Percentiles rank a stretch among this genome's conserved stretches.
Evolutionary conservation across 306 rosid species (phyloP).

Genomic region (Begonia loranthoides): DNA sequence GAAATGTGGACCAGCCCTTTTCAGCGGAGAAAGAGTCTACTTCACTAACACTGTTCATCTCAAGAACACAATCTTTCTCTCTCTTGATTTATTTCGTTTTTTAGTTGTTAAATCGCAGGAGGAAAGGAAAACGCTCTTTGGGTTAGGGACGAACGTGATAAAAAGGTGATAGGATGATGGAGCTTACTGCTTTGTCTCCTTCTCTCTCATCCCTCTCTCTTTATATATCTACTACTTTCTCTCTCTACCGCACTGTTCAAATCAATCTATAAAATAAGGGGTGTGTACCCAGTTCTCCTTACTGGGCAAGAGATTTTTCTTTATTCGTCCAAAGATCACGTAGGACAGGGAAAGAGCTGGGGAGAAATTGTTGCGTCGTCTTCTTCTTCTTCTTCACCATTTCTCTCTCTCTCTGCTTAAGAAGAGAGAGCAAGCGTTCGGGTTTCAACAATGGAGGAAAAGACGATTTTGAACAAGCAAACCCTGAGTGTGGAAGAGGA

Average conservation of each 20-base stretch:
- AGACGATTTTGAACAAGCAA: slow-evolving; percentile 4
- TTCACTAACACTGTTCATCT: neutral
- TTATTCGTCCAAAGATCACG: neutral
- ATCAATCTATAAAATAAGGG: neutral
- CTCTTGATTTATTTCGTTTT: neutral
- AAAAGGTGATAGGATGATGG: neutral
- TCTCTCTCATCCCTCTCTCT: slow-evolving; percentile 1
- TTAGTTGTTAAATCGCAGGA: no score
- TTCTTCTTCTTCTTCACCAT: slow-evolving; percentile 4
- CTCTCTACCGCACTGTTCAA: neutral
- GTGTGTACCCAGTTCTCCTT: no score
- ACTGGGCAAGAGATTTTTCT: neutral
- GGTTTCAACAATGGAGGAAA: slow-evolving; percentile 10
- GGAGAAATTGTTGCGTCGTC: neutral
- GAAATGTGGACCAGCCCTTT: neutral
- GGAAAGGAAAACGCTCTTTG: neutral
- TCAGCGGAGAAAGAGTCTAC: slow-evolving; percentile 4
- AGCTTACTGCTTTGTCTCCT: neutral
- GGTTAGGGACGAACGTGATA: neutral
- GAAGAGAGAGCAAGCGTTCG: neutral
- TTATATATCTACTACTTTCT: neutral
- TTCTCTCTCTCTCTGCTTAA: neutral
- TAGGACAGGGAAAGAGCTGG: neutral
- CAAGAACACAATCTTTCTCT: neutral
- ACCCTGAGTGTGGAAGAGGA: neutral